These are phyloP conservation scores for Gossypium turneri DNA, from an alignment of 345 rosid species.

Conservation along the genomic window DNA sequence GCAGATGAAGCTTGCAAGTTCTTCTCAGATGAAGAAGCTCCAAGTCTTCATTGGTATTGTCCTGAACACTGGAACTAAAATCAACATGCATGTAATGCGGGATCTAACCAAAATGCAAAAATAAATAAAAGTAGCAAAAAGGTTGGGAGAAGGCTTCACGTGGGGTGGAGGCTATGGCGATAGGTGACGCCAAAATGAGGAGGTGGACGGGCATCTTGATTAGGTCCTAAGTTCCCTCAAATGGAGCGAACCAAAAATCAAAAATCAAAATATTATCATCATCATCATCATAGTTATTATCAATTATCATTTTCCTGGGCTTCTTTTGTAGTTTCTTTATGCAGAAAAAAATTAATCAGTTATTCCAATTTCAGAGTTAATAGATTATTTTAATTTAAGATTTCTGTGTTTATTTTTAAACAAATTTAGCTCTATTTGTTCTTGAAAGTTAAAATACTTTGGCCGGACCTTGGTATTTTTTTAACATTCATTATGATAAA, in stretches of 20 bases:
- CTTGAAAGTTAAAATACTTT: not conserved
- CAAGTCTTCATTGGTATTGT: conserved; percentile 75
- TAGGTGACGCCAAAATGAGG: conserved; percentile 21
- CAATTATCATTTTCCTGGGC: conserved; percentile 8
- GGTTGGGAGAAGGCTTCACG: conserved; percentile 14
- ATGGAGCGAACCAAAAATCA: conserved; percentile 15
- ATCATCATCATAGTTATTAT: conserved; percentile 5
- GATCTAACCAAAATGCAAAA: too few species aligned
- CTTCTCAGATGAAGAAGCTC: conserved; percentile 85
- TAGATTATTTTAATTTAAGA: not conserved
- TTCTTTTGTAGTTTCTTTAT: not conserved
- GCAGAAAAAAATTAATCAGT: not conserved
- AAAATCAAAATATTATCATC: not conserved
- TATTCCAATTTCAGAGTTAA: not conserved
- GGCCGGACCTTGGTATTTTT: not conserved
- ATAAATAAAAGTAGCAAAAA: not conserved
- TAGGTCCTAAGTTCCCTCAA: conserved; percentile 35
- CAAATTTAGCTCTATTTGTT: not conserved
- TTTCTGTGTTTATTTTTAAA: not conserved
- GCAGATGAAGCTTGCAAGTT: conserved; percentile 80
- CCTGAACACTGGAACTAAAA: conserved; percentile 53
- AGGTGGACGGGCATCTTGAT: conserved; percentile 36
- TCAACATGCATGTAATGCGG: too few species aligned
- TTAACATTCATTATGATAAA: not conserved
- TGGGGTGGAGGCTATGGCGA: conserved; percentile 18